Percentiles rank a stretch among this genome's conserved stretches.
Conservation (phyloP, 129 eudicot genomes). For the Tanacetum coccineum region DNA sequence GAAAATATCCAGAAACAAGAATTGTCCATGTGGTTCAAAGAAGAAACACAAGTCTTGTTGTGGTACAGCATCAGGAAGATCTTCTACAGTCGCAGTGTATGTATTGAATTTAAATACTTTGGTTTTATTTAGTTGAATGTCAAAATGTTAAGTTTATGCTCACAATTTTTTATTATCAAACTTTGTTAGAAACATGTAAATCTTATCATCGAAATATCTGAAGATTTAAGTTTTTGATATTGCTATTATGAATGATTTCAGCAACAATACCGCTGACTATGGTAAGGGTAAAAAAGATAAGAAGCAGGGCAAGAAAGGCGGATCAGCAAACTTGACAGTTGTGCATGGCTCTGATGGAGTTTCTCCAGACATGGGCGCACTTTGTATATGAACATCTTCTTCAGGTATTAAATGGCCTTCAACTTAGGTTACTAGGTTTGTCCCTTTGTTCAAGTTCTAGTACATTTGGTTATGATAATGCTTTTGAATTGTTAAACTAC, state of each 20-base stretch:
- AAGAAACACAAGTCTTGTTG: conserved; percentile 95
- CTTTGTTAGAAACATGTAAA: neutral
- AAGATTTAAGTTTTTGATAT: conserved; percentile 10
- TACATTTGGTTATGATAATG: neutral
- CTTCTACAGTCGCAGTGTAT: conserved; percentile 61
- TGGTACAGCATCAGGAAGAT: conserved; percentile 62
- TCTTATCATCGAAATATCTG: conserved; percentile 2
- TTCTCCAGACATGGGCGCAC: conserved; percentile 76
- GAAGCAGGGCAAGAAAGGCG: conserved; percentile 56
- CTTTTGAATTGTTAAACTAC: neutral
- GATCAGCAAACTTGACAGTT: conserved; percentile 20
- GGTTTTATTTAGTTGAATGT: neutral
- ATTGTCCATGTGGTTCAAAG: conserved; percentile 90
- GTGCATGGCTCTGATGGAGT: conserved; percentile 45
- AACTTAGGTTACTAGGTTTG: neutral
- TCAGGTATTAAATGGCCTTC: conserved; percentile 24
- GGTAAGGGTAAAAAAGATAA: conserved; percentile 60
- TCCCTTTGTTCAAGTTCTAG: conserved; percentile 5
- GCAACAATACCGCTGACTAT: conserved; percentile 41
- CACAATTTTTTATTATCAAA: neutral
- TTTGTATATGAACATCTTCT: conserved; percentile 56
- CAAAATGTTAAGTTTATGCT: neutral
- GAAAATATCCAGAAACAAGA: conserved; percentile 77
- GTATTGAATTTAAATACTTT: conserved; percentile 15
- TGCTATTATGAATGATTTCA: conserved; percentile 20